phyloP scores from a whole-genome alignment of 2,329 filamentous ascomycete genomes.

The Dactylellina parvicollis region DNA sequence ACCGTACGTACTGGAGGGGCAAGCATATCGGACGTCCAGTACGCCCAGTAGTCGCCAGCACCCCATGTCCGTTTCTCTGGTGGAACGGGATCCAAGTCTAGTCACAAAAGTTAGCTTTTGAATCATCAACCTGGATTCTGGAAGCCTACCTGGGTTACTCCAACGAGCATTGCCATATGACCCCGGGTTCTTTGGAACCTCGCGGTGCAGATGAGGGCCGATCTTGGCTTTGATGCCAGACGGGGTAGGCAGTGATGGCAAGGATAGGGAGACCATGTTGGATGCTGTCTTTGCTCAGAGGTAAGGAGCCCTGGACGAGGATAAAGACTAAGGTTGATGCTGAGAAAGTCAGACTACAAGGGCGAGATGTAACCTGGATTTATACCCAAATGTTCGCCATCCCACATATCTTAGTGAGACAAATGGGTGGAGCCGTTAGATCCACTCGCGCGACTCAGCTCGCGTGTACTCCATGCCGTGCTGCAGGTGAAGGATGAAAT shows the following conservation, averaged over 20 bases:
- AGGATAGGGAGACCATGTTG: constrained; percentile 50
- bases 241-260: constrained; percentile 54
- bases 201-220: constrained; percentile 61
- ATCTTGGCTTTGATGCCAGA: constrained; percentile 60
- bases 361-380: constrained; percentile 53
- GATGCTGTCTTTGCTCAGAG: neutral
- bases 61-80: constrained; percentile 65
- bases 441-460: constrained; percentile 51
- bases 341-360: constrained; percentile 20
- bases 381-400: constrained; percentile 41
- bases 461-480: constrained; percentile 39
- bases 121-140: constrained; percentile 54
- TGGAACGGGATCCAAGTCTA: constrained; percentile 57
- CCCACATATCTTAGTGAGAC: constrained; percentile 28
- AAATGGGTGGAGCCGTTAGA: constrained; percentile 43
- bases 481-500: constrained; percentile 39
- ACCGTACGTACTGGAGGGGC: constrained; percentile 60
- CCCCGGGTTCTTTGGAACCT: constrained; percentile 61
- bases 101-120: constrained; percentile 60
- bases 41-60: constrained; percentile 66
- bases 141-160: constrained; percentile 64
- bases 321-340: constrained; percentile 35
- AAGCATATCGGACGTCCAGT: constrained; percentile 66
- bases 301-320: constrained; percentile 11
- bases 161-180: constrained; percentile 63